A percentile compares a stretch with the other conserved stretches of the same genome.
phyloP scores from a whole-genome alignment of 345 rosid species.

The Sapria himalayana region DNA sequence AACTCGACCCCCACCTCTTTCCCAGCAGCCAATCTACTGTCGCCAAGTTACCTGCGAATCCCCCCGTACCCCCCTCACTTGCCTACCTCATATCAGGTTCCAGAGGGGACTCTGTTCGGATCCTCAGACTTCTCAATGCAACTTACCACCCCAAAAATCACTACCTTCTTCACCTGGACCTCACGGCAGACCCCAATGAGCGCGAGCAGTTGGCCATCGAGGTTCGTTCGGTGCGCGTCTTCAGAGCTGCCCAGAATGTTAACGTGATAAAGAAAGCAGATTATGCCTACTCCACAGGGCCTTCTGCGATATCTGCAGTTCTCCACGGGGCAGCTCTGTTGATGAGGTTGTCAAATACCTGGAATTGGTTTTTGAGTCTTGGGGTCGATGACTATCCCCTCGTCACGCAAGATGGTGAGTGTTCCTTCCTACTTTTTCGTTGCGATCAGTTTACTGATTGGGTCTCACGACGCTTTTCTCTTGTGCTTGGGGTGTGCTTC shows the following conservation, averaged over 20 bases:
- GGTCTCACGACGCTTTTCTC: no score
- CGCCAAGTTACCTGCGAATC: slow-evolving; percentile 29
- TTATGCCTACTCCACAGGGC: slow-evolving; percentile 51
- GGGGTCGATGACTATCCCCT: slow-evolving; percentile 74
- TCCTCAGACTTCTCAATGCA: slow-evolving; percentile 64
- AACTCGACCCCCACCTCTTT: slow-evolving; percentile 53
- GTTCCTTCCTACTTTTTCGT: not conserved
- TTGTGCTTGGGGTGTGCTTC: no score
- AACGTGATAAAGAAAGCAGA: slow-evolving; percentile 68
- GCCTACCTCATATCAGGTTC: slow-evolving; percentile 69
- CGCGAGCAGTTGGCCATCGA: slow-evolving; percentile 47
- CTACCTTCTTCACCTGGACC: slow-evolving; percentile 74
- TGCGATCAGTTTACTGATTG: no score
- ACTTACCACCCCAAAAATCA: slow-evolving; percentile 67
- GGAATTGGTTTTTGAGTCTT: slow-evolving; percentile 87
- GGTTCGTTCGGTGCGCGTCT: slow-evolving; percentile 37
- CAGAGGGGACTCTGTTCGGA: slow-evolving; percentile 35
- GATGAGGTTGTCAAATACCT: slow-evolving; percentile 35
- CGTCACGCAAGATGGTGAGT: slow-evolving; percentile 70
- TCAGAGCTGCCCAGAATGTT: slow-evolving; percentile 64
- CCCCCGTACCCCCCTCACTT: slow-evolving; percentile 49
- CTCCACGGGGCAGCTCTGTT: slow-evolving; percentile 85
- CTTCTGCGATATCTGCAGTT: slow-evolving; percentile 56
- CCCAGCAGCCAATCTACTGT: slow-evolving; percentile 26
- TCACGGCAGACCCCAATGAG: slow-evolving; percentile 33